Evolutionary conservation across 1,284 basidiomycete genomes (phyloP), one percentile per base, ranked within the genome.

Genomic region (Kwoniella shivajii): DNA sequence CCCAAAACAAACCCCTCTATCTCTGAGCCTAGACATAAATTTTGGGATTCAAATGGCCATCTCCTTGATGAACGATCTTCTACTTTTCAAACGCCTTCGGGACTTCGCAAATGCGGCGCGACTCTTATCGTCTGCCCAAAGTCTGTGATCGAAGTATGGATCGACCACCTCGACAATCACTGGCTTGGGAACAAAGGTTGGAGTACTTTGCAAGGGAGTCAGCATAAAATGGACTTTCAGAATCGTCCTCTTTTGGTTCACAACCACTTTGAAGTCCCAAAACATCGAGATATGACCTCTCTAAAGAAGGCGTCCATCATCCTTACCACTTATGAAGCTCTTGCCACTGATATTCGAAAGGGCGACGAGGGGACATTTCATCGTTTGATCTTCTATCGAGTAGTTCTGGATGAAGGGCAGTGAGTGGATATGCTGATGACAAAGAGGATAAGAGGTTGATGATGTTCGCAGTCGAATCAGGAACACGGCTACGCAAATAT

Each of bases 321-420:
- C 27, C n/a, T 55, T 20, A 49, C 45, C 0, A 36, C 44, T 1
- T 55, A 42, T 18, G 53, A 55, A 6, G 38, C 44, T 18, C 11
- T 54, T 10, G 6, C 14, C 24, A 11, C 9, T 29, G 22, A 39
- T n/a, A n/a, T 7, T 22, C 18, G 27, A 33, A 13, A 47, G 22
- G 11, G 30, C 29, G 26, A 33, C 31, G 16, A 41, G 29, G 6
- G 26, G 26, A 14, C 20, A 33, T 6, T 6, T 11, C 26, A 38
- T 18, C 11, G 33, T n/a, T 10, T 39, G 43, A 37, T 31, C 18
- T 54, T 46, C 24, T 55, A 55, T 48, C 24, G 53, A n/a, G 53
- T 55, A 4, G 36, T 55, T 9, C 34, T 55, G 4, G 53, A 55
- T 36, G 53, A 55, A 26, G 53, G 37, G 29, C 53, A 55, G 53